Percentiles rank a stretch among this genome's conserved stretches.
Conservation (phyloP, 768 basidiomycete genomes). For the Kwoniella sp. region DNA sequence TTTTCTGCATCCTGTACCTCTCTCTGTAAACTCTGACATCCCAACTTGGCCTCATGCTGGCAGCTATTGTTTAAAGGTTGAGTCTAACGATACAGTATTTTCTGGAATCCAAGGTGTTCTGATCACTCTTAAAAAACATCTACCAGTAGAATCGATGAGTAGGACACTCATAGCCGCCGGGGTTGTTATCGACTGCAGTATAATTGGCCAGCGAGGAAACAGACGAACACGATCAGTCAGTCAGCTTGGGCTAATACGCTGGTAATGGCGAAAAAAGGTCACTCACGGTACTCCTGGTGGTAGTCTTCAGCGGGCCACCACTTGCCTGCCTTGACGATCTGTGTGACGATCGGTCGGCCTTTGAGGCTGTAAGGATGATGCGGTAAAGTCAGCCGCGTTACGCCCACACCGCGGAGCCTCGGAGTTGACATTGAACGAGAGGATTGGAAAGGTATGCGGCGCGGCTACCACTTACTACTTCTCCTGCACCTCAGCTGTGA, state of each 20-base stretch:
- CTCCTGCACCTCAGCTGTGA: constrained; percentile 79
- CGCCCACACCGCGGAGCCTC: too few species aligned
- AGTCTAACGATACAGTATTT: too few species aligned
- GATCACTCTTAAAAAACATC: neutral
- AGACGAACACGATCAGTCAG: neutral
- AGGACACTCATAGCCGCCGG: constrained; percentile 86
- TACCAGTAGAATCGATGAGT: constrained; percentile 85
- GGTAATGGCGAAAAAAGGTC: neutral
- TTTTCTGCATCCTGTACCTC: too few species aligned
- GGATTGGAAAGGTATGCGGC: too few species aligned
- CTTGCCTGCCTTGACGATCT: constrained; percentile 67
- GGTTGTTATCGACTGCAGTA: constrained; percentile 69
- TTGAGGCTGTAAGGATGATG: constrained; percentile 59
- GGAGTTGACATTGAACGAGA: neutral
- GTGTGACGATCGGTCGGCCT: constrained; percentile 74
- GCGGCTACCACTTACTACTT: constrained; percentile 66
- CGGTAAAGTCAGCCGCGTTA: too few species aligned
- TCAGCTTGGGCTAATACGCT: neutral
- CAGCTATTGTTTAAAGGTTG: too few species aligned
- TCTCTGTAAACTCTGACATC: too few species aligned
- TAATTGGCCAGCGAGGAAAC: neutral
- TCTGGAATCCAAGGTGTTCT: too few species aligned
- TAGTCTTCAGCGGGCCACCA: constrained; percentile 68
- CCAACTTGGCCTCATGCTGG: too few species aligned
- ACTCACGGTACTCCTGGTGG: constrained; percentile 64